Conservation (phyloP, 352 stramenopile genomes). For the Plasmopara halstedii region DNA sequence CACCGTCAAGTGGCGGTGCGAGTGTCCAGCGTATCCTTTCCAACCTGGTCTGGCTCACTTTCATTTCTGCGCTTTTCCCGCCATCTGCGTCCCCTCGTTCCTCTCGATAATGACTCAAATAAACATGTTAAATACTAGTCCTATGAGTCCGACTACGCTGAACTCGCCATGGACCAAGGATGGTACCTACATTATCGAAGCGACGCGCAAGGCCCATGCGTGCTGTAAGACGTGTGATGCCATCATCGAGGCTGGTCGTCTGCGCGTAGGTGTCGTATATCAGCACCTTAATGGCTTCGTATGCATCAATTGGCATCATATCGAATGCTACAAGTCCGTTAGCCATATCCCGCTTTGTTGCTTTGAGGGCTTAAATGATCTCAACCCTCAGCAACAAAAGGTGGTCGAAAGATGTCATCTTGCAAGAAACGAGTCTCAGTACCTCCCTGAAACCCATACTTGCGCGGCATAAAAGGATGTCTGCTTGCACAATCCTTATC, state of each 20-base stretch:
- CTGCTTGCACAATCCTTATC: background rate
- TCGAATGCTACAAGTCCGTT: slow-evolving; percentile 69
- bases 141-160: slow-evolving; percentile 24
- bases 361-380: slow-evolving; percentile 64
- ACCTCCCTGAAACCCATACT: slow-evolving; percentile 16
- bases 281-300: slow-evolving; percentile 78
- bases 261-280: slow-evolving; percentile 72
- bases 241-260: slow-evolving; percentile 52
- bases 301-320: slow-evolving; percentile 81
- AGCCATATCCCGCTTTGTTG: slow-evolving; percentile 46
- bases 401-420: slow-evolving; percentile 45
- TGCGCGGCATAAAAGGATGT: slow-evolving; percentile 26
- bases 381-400: slow-evolving; percentile 46
- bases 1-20: slow-evolving; percentile 6
- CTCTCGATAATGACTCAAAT: slow-evolving; percentile 19
- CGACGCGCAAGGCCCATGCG: slow-evolving; percentile 51
- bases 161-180: slow-evolving; percentile 68
- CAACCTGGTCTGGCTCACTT: slow-evolving; percentile 11
- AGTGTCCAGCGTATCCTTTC: background rate
- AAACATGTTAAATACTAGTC: slow-evolving; percentile 24
- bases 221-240: slow-evolving; percentile 72
- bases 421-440: slow-evolving; percentile 5
- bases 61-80: slow-evolving; percentile 8
- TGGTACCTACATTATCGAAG: slow-evolving; percentile 75
- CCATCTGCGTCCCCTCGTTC: background rate